Base-by-base conservation (phyloP, 495 filamentous ascomycete genomes). In the Talaromyces trachyspermus region DNA sequence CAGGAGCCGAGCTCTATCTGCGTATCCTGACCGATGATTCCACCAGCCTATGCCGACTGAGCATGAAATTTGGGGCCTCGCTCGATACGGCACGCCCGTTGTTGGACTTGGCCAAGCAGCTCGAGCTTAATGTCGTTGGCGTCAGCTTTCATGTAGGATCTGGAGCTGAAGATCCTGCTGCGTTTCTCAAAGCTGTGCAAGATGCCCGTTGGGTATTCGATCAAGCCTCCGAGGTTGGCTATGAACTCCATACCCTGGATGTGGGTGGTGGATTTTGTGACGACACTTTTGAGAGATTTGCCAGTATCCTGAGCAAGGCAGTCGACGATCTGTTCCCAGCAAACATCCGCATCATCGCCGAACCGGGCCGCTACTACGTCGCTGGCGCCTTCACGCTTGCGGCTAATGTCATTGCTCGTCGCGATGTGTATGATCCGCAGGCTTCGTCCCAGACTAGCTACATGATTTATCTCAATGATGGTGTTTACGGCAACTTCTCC, bases 101-200 rank as follows among this genome's bases (percentile, higher is more conserved):
- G 41, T 74, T 99, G 20, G 76, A 82, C 48, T 69, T 95, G 12
- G 92, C 92, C 3, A 84, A 83, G 59, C 72, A 89, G 46, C 74
- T 97, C n/a, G 85, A 82, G n/a, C 78, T 99, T 49, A 95, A 96
- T 58, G 86, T 99, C 5, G 85, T 95, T 20, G 92, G 92, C 22
- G 89, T 96, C 48, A 95, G 89, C 64, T 99, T 99, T 72, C 92
- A 99, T 62, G 91, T 96, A 32, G 92, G 92, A 24, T 97, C 91
- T 3, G 92, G 92, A 14, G 89, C 94, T 25, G 88, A 89, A 46
- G 92, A 97, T 60, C 88, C 92, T 14, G 64, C 74, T 14, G 87
- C 89, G 9, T 97, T 95, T 69, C 59, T 83, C 59, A 94, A 89
- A 64, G 89, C 94, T 7, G 88, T 97, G 17, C 78, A 78, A 53